A percentile compares a stretch with the other conserved stretches of the same genome.
Evolutionary conservation across 495 filamentous ascomycete genomes (phyloP).

Genomic region (Penicillium coprophilum): DNA sequence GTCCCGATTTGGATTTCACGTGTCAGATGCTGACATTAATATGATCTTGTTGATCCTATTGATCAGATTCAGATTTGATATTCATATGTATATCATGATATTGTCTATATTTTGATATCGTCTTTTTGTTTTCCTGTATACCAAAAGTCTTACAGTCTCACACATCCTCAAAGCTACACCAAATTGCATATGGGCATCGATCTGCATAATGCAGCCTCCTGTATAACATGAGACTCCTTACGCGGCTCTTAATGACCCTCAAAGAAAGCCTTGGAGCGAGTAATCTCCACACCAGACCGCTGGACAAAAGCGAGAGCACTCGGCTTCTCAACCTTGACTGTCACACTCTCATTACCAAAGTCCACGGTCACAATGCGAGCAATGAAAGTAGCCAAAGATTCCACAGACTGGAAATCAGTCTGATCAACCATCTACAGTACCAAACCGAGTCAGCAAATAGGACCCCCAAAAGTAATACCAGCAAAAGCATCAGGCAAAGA

Average conservation of each 20-base stretch:
- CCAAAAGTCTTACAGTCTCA: neutral
- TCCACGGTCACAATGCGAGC: constrained; percentile 53
- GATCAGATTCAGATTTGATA: neutral
- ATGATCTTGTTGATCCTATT: constrained; percentile 16
- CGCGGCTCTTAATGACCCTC: constrained; percentile 27
- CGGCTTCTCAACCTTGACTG: constrained; percentile 56
- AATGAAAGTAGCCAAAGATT: constrained; percentile 55
- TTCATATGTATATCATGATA: neutral
- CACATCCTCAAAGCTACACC: neutral
- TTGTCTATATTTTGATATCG: neutral
- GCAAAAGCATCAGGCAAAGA: constrained; percentile 5
- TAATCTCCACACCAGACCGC: constrained; percentile 57
- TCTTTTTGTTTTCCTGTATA: neutral
- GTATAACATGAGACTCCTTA: neutral
- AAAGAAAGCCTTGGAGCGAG: constrained; percentile 50
- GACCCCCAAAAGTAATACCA: neutral
- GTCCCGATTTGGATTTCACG: constrained; percentile 24
- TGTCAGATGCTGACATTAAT: constrained; percentile 19
- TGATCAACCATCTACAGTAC: constrained; percentile 48
- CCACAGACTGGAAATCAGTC: constrained; percentile 56
- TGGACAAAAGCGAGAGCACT: constrained; percentile 57
- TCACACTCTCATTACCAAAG: constrained; percentile 52
- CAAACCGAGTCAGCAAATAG: constrained; percentile 6
- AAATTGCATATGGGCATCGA: neutral
- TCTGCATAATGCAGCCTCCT: neutral